Base-by-base conservation (phyloP, 768 basidiomycete genomes). In the Piloderma croceum region DNA sequence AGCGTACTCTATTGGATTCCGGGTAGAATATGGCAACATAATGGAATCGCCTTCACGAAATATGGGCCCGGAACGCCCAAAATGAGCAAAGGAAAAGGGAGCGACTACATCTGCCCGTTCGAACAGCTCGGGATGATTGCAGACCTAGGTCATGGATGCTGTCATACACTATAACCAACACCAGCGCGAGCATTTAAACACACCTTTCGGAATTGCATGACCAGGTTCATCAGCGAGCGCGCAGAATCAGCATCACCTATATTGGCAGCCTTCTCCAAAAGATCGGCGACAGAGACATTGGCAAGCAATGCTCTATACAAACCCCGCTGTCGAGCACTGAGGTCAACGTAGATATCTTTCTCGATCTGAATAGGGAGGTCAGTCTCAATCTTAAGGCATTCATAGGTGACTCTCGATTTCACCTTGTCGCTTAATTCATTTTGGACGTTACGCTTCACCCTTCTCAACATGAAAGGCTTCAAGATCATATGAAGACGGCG, bases 151-250 rank as follows among this genome's bases (percentile, higher is more conserved):
- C 13, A 36, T 9, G 32, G 27, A 40, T 6, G 17, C n/a, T 37
- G 34, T 29, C 38, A 34, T 44, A 24, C 38, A 34, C 17, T 17
- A 18, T 19, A n/a, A 39, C n/a, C 36, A 21, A 31, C 17, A 33
- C 19, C 35, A 24, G 25, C 38, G 34, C 44, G 19, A 22, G 22
- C n/a, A 20, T 23, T 3, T 23, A 27, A 18, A 42, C 63, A 20
- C 40, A 88, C 90, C 73, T 99, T 99, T 50, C 96, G 83, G 73
- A 98, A 98, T 60, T 99, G 96, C 96, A 99, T 99, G 46, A 99
- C 96, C 45, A 99, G 75, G 62, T 98, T 99, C 94, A 98, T 98
- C 45, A 99, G 68, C 6, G 91, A 90, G 39, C 90, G 82, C 38
- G 92, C 90, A 22, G 89, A 90, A 49, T 92, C 89, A 5, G 80